These are phyloP conservation scores for Didymella arachidicola DNA, from an alignment of 2,329 filamentous ascomycete species.

Conservation along the genomic window DNA sequence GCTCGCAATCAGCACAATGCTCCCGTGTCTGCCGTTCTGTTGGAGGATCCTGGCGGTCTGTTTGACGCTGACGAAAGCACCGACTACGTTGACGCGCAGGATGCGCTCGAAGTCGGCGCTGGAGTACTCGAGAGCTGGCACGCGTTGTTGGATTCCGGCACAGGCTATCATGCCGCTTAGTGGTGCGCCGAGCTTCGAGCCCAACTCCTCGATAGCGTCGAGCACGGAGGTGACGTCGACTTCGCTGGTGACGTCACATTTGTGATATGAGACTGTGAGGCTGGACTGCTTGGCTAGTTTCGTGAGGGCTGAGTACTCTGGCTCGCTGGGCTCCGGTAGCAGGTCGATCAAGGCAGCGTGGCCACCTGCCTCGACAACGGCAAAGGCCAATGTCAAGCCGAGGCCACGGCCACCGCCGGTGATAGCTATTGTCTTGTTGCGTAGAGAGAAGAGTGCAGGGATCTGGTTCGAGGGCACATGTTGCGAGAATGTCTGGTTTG, in stretches of 20 bases:
- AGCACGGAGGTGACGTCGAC: background rate
- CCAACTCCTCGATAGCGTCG: background rate
- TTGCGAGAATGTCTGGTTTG: background rate
- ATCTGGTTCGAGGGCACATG: background rate
- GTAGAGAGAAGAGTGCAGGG: background rate
- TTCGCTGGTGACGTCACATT: background rate
- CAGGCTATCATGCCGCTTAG: background rate
- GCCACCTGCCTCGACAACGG: background rate
- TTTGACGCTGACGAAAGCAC: slow-evolving; percentile 49
- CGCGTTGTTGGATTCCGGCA: slow-evolving; percentile 32
- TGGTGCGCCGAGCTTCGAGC: background rate
- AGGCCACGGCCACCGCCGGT: background rate
- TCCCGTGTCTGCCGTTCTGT: background rate
- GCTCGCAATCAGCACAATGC: background rate
- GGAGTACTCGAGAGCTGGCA: slow-evolving; percentile 58
- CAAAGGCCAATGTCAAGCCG: background rate
- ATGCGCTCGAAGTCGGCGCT: slow-evolving; percentile 48
- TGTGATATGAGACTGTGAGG: background rate
- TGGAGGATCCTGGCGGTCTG: slow-evolving; percentile 31
- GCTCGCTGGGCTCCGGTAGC: background rate
- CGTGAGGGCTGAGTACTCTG: background rate
- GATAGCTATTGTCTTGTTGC: background rate
- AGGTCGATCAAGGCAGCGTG: background rate
- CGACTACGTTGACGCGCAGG: slow-evolving; percentile 49
- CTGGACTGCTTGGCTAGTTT: background rate